Evolutionary conservation across 2,329 filamentous ascomycete genomes (phyloP).

Genomic region (Periconia sp.): DNA sequence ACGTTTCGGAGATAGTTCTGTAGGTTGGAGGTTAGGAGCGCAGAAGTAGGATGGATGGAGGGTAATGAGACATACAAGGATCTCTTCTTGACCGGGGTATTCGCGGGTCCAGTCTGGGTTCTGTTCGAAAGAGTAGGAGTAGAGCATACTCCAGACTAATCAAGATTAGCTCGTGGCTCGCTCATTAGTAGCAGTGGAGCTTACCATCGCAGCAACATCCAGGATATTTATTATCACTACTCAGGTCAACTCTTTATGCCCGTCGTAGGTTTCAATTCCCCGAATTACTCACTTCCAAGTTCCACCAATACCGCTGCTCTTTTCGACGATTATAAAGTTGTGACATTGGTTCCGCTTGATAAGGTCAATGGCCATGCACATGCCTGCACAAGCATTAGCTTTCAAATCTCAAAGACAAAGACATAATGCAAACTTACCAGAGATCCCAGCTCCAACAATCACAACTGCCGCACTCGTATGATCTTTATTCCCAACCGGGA

Average conservation of each 20-base stretch:
- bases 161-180: neutral
- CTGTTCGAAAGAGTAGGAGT: constrained; percentile 67
- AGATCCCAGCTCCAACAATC: constrained; percentile 64
- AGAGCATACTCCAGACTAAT: constrained; percentile 59
- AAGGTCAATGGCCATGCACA: constrained; percentile 64
- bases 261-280: neutral
- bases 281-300: constrained; percentile 50
- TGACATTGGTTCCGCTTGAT: constrained; percentile 58
- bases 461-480: constrained; percentile 61
- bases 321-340: constrained; percentile 65
- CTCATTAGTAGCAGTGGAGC: neutral
- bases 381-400: constrained; percentile 39
- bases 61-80: constrained; percentile 53
- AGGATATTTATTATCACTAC: constrained; percentile 62
- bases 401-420: neutral
- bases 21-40: constrained; percentile 33
- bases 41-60: neutral
- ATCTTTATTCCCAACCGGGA: constrained; percentile 56
- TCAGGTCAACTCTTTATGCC: too few species aligned
- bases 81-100: constrained; percentile 67
- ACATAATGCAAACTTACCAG: constrained; percentile 44
- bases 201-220: constrained; percentile 61
- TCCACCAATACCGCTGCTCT: constrained; percentile 59
- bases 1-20: constrained; percentile 61
- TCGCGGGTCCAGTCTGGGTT: constrained; percentile 64